Base-by-base conservation (phyloP, 73 alveolate genomes). In the Breviolum minutum region DNA sequence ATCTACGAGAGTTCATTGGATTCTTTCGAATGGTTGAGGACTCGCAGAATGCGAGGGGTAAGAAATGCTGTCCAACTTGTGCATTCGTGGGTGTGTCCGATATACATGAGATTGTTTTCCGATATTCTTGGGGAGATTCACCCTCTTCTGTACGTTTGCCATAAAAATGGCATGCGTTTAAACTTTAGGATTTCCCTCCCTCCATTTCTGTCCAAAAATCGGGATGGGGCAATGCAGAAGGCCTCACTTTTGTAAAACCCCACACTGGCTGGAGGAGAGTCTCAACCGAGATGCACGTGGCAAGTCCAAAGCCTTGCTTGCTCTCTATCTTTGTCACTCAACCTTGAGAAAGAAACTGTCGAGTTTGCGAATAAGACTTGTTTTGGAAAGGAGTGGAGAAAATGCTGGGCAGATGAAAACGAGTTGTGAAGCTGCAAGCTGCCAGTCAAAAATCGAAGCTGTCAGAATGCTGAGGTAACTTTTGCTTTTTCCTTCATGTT, bases 1-100 rank as follows among this genome's bases (percentile, higher is more conserved):
- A 86, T 24, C 22, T 86, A 79, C 79, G 80, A 16, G 94, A 86
- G 27, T 86, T 86, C 63, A n/a, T 86, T 30, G 30, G 64, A 24
- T 86, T 86, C 94, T 86, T 86, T 63, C 94, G 94, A 17, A 9
- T 86, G 64, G 80, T 86, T 10, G 94, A 86, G 94, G 94, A 83
- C 76, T 2, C n/a, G n/a, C n/a, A n/a, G n/a, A n/a, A n/a, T 19
- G 63, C 82, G 54, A 26, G 82, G 19, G 77, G 77, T 5, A 11
- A n/a, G n/a, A n/a, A 30, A 22, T 73, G 54, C 54, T 40, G 54
- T 40, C 54, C 54, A 40, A 40, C 54, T 40, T 40, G 54, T 40
- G 54, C 54, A 40, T 40, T 40, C 3, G 54, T 40, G 54, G 0
- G 54, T 40, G 3, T 40, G 54, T 40, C 54, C 54, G n/a, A n/a